A percentile compares a stretch with the other conserved stretches of the same genome.
phyloP scores from a whole-genome alignment of 306 rosid genomes.

The Cucumis melo region DNA sequence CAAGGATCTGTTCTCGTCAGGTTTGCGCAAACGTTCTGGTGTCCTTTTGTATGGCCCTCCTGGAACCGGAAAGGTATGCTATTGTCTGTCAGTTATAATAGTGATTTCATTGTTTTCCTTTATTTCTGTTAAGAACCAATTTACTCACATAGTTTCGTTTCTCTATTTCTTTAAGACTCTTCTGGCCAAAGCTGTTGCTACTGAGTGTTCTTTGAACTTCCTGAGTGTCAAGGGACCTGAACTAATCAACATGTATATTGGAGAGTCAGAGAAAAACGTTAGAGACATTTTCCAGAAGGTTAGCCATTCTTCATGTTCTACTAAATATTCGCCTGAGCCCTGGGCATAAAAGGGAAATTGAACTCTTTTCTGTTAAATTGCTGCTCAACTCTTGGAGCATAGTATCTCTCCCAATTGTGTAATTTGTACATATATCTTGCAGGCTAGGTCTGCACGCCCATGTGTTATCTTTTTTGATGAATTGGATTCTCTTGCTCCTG shows the following conservation, averaged over 20 bases:
- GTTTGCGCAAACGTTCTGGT: slow-evolving; percentile 87
- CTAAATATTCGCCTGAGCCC: slow-evolving; percentile 10
- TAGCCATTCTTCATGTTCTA: slow-evolving; percentile 8
- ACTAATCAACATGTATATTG: slow-evolving; percentile 92
- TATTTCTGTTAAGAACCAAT: slow-evolving; percentile 2
- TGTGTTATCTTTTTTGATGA: slow-evolving; percentile 96
- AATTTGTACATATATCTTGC: slow-evolving; percentile 15
- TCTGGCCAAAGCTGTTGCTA: slow-evolving; percentile 96
- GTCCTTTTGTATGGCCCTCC: slow-evolving; percentile 94
- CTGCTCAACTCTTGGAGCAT: not conserved
- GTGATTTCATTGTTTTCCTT: slow-evolving; percentile 4
- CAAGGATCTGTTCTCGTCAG: slow-evolving; percentile 86
- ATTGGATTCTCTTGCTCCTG: slow-evolving; percentile 97
- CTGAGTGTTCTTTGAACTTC: slow-evolving; percentile 91
- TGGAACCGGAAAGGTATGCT: slow-evolving; percentile 90
- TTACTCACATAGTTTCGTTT: slow-evolving; percentile 1
- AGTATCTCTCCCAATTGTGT: not conserved
- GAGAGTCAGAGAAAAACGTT: slow-evolving; percentile 93
- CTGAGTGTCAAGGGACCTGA: slow-evolving; percentile 97
- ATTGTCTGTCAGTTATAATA: not conserved
- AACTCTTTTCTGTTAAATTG: not conserved
- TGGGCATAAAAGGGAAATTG: not conserved
- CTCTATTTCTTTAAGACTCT: slow-evolving; percentile 48
- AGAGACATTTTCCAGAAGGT: slow-evolving; percentile 92
- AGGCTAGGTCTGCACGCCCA: slow-evolving; percentile 96